Evolutionary conservation across 2,329 filamentous ascomycete genomes (phyloP), one percentile per base, ranked within the genome.

Genomic region (Curvularia eragrostidis): DNA sequence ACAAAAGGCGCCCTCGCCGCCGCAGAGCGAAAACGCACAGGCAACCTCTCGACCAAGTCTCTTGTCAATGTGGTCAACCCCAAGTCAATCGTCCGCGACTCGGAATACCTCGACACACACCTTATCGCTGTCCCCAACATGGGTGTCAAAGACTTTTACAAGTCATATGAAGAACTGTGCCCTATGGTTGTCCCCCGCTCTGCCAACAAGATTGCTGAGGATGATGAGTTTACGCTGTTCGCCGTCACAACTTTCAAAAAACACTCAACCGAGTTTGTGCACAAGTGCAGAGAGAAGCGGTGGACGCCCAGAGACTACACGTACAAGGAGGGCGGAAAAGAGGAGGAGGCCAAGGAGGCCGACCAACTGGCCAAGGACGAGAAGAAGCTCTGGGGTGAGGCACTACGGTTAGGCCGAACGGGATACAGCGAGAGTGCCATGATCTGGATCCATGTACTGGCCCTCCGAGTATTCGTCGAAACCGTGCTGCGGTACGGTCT

Each of bases 241-340:
- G 89, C 90, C 3, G 93, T 96, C 48, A 95, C 92, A 3, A 90
- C 90, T 0, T 99, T 99, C 81, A 97, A 96, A 82, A 98, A 97
- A 80, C 84, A 92, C 74, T 87, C 89, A 63, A 78, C 84, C 62
- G 95, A 98, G 70, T 98, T 99, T 71, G 81, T 96, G 57, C 91
- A 95, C 77, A 97, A 97, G 80, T 93, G 89, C 72, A 86, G 95
- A 64, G 95, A 98, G 76, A 88, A 91, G 71, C 92, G 95, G 75
- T 99, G 94, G 92, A 94, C 91, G 39, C 95, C 95, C 2, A 87
- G 95, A 59, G 94, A 97, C 71, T 97, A 93, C 82, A 95, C 93
- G 78, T 91, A 96, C 76, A 89, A 93, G 54, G 90, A 96, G 74
- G 94, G 93, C 23, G 93, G 93, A 12, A 89, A 87, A 71, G 93